Percentiles rank a stretch among this genome's conserved stretches.
These are phyloP conservation scores for Lodderomyces beijingensis DNA, from an alignment of 1,139 yeast genomes.

Conservation along the genomic window DNA sequence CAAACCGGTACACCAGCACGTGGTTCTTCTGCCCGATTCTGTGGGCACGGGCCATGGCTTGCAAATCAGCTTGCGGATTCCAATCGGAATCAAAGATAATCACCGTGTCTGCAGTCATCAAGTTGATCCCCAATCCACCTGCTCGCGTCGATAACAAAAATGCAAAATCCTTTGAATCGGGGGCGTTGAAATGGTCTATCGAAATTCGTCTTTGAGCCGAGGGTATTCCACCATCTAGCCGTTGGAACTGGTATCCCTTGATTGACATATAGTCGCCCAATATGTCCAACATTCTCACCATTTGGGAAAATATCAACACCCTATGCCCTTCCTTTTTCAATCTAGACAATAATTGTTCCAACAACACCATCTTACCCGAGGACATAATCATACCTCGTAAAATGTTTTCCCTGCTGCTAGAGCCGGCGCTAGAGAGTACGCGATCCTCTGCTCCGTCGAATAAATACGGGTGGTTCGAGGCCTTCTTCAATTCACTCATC, in stretches of 20 bases:
- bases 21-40: slow-evolving; percentile 98
- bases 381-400: slow-evolving; percentile 94
- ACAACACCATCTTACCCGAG: slow-evolving; percentile 94
- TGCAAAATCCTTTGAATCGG: slow-evolving; percentile 88
- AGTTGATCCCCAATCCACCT: slow-evolving; percentile 96
- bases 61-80: slow-evolving; percentile 98
- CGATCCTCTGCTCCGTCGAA: slow-evolving; percentile 91
- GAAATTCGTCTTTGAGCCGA: slow-evolving; percentile 91
- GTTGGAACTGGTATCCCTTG: slow-evolving; percentile 86
- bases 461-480: slow-evolving; percentile 93
- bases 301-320: slow-evolving; percentile 89
- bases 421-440: slow-evolving; percentile 61
- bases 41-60: slow-evolving; percentile 99
- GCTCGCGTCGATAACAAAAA: slow-evolving; percentile 93
- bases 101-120: slow-evolving; percentile 99
- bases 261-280: slow-evolving; percentile 88
- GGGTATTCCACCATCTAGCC: slow-evolving; percentile 96
- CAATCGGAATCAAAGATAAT: slow-evolving; percentile 97
- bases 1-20: slow-evolving; percentile 95
- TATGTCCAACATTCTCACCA: slow-evolving; percentile 95
- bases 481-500: slow-evolving; percentile 94
- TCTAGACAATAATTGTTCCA: slow-evolving; percentile 83
- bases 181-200: slow-evolving; percentile 94
- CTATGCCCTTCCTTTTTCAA: slow-evolving; percentile 92
- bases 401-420: slow-evolving; percentile 68